Conservation (phyloP, 345 rosid species). For the Punica granatum region DNA sequence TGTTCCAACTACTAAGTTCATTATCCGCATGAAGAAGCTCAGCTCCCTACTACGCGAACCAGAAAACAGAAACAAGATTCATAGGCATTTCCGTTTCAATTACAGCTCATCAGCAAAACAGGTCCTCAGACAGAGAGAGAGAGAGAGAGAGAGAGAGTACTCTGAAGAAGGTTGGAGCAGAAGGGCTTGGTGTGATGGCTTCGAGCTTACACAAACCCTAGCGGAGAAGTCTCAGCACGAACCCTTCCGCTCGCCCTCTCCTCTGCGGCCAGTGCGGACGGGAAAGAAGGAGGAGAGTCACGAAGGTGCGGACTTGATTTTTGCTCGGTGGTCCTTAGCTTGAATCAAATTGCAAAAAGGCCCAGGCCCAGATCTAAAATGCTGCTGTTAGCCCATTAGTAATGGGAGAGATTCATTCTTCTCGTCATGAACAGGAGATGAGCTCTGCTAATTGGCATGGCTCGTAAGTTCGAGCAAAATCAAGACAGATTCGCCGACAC, state of each 20-base stretch:
- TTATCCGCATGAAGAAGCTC: not conserved
- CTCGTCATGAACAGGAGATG: no score
- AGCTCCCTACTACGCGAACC: no score
- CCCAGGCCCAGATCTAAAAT: not conserved
- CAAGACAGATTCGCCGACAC: no score
- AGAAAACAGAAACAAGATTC: not conserved
- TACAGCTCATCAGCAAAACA: no score
- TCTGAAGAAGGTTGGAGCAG: not conserved
- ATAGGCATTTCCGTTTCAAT: not conserved
- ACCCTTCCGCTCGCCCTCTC: not conserved
- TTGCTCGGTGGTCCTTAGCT: not conserved
- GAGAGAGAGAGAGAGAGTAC: not conserved
- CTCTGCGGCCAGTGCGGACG: not conserved
- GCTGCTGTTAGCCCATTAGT: not conserved
- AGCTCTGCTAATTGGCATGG: no score
- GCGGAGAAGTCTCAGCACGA: not conserved
- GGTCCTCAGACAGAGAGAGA: no score
- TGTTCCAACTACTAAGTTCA: not conserved
- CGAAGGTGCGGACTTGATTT: not conserved
- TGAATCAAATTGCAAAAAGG: not conserved
- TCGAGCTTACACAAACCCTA: constrained; percentile 2
- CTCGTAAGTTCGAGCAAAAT: no score
- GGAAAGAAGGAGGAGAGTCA: no score
- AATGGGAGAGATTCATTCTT: no score
- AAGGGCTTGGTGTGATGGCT: not conserved